phyloP scores from a whole-genome alignment of 2,329 filamentous ascomycete genomes.

The Cercospora zeina region DNA sequence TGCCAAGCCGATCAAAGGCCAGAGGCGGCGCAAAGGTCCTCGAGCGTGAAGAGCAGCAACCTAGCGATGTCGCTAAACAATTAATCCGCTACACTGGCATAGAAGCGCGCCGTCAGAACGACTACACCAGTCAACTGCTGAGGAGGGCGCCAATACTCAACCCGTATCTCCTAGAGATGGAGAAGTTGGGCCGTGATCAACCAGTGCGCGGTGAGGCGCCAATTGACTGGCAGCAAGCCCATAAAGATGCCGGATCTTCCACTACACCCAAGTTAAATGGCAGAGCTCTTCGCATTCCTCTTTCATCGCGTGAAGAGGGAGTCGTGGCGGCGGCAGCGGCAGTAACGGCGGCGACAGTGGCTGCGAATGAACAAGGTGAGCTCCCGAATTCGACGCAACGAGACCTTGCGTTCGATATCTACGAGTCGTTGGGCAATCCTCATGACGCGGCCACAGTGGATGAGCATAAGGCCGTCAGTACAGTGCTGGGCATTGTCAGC shows the following conservation, averaged over 20 bases:
- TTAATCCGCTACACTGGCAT: slow-evolving; percentile 3
- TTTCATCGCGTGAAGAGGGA: background rate
- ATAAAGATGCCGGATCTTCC: background rate
- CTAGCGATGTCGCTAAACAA: background rate
- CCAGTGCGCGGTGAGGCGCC: background rate
- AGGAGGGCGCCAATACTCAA: background rate
- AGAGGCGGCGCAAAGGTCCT: background rate
- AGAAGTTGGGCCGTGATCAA: slow-evolving; percentile 1
- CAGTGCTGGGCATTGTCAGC: too few relatives aligned
- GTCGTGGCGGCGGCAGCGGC: background rate
- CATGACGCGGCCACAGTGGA: too few relatives aligned
- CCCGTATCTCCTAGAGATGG: slow-evolving; percentile 16
- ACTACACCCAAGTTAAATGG: background rate
- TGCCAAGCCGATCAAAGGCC: background rate
- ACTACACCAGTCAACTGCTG: background rate
- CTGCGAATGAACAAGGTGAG: too few relatives aligned
- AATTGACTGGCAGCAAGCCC: slow-evolving; percentile 16
- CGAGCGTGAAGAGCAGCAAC: background rate
- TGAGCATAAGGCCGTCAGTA: too few relatives aligned
- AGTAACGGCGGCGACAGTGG: too few relatives aligned
- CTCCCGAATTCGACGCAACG: too few relatives aligned
- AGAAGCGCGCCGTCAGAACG: background rate
- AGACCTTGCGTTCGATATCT: too few relatives aligned
- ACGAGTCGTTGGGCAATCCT: too few relatives aligned
- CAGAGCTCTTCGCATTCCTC: background rate